Evolutionary conservation across 495 filamentous ascomycete species (phyloP), one percentile per base, ranked within the genome.

Genomic region (Neurospora sp.): DNA sequence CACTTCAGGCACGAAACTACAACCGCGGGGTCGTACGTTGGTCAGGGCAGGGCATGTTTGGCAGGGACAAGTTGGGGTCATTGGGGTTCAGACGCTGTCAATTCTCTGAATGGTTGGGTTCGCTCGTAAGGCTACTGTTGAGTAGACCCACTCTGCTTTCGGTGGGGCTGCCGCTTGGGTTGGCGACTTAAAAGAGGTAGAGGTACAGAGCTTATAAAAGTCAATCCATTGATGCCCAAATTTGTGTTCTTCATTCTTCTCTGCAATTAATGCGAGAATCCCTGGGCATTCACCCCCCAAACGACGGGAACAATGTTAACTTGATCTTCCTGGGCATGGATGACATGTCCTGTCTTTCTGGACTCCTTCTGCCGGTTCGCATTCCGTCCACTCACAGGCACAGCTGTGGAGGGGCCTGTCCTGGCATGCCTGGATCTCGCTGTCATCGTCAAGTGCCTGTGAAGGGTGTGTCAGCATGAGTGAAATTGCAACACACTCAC

Each of bases 21-120:
- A 40, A 68, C 35, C 71, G 71, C 61, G 71, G 71, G 71, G 71
- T 46, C 35, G 71, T 61, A 40, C 53, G 35, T 6, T 37, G 53
- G 53, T 61, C 53, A 72, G 38, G 71, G 71, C 18, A 72, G 71
- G 71, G 71, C 70, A 68, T 31, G 37, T 5, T 4, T 35, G 31
- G 71, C 71, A 53, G 35, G 38, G 48, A 14, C 31, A 68, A 59
- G 37, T 72, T 72, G 44, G 48, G 48, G 48, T 59, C 11, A 61
- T 61, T 61, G 53, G 53, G 53, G 53, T 18, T 66, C 53, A 35
- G 27, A 66, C 6, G 53, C 53, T 31, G 53, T 6, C 10, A 12
- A 22, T 27, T 61, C 22, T 61, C 22, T 66, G 53, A 66, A 8
- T 66, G 53, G 53, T 35, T 14, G 53, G 14, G 27, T 66, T 66